Conservation (phyloP, 345 rosid genomes). For the Rhizophora apiculata region DNA sequence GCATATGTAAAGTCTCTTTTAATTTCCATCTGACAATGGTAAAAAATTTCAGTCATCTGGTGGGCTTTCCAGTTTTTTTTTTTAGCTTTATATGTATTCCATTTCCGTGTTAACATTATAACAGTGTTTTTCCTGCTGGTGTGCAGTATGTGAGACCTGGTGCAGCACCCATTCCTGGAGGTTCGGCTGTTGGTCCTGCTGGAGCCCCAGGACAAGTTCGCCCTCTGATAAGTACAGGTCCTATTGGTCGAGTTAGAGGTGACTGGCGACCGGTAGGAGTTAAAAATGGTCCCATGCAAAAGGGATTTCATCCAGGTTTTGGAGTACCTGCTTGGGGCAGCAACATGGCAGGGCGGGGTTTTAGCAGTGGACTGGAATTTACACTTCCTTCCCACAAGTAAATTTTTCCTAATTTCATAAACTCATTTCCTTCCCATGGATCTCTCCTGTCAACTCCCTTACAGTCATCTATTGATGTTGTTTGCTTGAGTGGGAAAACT, state of each 20-base stretch:
- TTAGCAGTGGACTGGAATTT: constrained; percentile 77
- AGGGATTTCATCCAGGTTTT: constrained; percentile 59
- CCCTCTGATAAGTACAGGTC: constrained; percentile 58
- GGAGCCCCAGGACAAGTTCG: constrained; percentile 74
- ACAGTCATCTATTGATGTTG: neutral
- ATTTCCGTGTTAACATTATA: constrained; percentile 13
- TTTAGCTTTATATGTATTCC: neutral
- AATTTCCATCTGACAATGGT: neutral
- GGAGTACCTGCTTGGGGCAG: constrained; percentile 62
- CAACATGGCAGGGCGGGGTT: constrained; percentile 67
- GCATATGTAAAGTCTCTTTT: neutral
- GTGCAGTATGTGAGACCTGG: constrained; percentile 99
- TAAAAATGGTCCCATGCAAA: constrained; percentile 71
- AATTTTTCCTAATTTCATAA: constrained; percentile 13
- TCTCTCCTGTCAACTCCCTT: neutral
- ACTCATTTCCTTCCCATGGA: neutral
- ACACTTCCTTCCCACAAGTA: constrained; percentile 99
- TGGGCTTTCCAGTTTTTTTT: constrained; percentile 15
- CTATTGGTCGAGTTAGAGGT: constrained; percentile 88
- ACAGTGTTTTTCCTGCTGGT: constrained; percentile 28
- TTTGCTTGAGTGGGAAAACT: neutral
- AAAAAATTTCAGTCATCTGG: constrained; percentile 4
- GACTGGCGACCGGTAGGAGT: constrained; percentile 85
- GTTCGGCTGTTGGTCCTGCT: constrained; percentile 43
- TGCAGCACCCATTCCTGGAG: constrained; percentile 77